Evolutionary conservation across 331 rosid species (phyloP).

Genomic region (Acacia pycnantha): DNA sequence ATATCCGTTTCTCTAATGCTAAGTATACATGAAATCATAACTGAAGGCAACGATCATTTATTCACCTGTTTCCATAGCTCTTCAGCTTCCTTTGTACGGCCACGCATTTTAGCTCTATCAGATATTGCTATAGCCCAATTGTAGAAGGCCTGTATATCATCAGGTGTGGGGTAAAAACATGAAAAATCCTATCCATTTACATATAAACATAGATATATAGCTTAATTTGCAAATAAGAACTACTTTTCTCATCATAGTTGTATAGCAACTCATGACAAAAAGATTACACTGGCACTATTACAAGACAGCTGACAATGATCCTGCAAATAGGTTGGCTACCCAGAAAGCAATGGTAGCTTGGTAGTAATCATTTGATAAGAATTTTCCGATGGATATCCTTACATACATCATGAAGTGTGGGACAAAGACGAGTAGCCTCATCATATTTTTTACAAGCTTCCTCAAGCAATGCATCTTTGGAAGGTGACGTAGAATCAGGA

Average conservation of each 20-base stretch:
- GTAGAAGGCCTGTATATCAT: slow-evolving; percentile 77
- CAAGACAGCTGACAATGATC: background rate
- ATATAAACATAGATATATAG: background rate
- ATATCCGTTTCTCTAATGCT: background rate
- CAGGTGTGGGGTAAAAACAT: background rate
- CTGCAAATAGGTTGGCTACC: slow-evolving; percentile 10
- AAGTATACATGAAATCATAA: slow-evolving; percentile 21
- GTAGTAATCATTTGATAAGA: slow-evolving; percentile 17
- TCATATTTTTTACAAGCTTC: slow-evolving; percentile 98
- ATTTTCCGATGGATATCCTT: slow-evolving; percentile 19
- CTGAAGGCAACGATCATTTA: slow-evolving; percentile 23
- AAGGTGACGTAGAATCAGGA: slow-evolving; percentile 89
- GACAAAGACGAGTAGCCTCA: slow-evolving; percentile 93
- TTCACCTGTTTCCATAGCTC: slow-evolving; percentile 98
- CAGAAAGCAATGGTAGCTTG: background rate
- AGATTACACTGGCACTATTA: slow-evolving; percentile 1
- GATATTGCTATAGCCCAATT: slow-evolving; percentile 99
- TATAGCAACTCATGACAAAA: background rate
- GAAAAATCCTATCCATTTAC: background rate
- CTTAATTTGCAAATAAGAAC: background rate
- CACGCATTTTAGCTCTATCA: slow-evolving; percentile 99
- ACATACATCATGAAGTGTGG: slow-evolving; percentile 96
- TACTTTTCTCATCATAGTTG: slow-evolving; percentile 2
- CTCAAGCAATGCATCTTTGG: slow-evolving; percentile 98
- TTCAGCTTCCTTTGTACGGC: slow-evolving; percentile 99